Percentiles rank a stretch among this genome's conserved stretches.
Evolutionary conservation across 2,329 filamentous ascomycete genomes (phyloP).

Genomic region (Xylariaceae sp.): DNA sequence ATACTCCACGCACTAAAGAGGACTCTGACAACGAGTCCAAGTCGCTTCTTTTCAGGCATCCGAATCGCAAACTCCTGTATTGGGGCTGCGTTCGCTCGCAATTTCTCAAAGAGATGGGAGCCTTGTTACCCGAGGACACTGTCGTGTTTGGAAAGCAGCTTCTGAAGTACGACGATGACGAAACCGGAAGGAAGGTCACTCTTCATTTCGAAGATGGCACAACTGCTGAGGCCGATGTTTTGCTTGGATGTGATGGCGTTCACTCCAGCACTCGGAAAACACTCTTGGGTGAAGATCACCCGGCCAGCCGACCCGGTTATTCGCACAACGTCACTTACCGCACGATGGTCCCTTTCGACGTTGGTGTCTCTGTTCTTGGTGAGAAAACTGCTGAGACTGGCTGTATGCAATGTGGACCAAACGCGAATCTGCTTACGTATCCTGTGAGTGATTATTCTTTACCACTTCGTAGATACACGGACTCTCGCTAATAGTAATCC

Average conservation of each 20-base stretch:
- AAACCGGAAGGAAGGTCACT: background rate
- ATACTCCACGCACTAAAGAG: background rate
- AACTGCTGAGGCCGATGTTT: conserved; percentile 23
- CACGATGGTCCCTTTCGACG: background rate
- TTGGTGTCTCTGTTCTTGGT: conserved; percentile 9
- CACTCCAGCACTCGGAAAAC: conserved; percentile 48
- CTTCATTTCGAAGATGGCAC: conserved; percentile 26
- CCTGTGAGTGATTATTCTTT: conserved; percentile 38
- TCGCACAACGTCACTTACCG: background rate
- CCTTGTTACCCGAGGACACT: background rate
- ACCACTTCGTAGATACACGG: background rate
- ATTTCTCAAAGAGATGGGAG: background rate
- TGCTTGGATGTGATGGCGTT: conserved; percentile 60
- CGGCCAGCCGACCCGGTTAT: conserved; percentile 34
- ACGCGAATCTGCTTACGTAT: conserved; percentile 55
- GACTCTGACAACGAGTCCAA: background rate
- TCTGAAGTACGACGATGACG: background rate
- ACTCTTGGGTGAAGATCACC: conserved; percentile 42
- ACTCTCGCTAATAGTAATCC: background rate
- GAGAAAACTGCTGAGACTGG: conserved; percentile 42
- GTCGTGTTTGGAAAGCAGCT: background rate
- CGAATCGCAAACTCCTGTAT: background rate
- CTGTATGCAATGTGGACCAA: conserved; percentile 51
- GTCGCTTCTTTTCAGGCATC: background rate
- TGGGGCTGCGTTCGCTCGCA: background rate